These are phyloP conservation scores for Orbilia brochopaga DNA, from an alignment of 2,329 filamentous ascomycete genomes.

Conservation along the genomic window DNA sequence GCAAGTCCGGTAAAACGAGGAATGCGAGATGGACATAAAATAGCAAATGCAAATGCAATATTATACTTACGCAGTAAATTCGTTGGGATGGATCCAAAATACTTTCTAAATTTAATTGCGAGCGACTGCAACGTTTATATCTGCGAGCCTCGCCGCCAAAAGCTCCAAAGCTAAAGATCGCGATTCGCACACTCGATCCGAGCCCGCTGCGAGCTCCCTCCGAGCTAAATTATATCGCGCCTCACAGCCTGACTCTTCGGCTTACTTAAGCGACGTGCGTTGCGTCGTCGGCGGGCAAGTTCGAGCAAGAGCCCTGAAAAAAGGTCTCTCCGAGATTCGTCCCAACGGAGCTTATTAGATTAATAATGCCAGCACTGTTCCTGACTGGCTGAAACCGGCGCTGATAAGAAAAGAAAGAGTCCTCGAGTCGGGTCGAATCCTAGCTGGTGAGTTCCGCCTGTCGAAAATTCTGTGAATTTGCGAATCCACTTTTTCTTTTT, in stretches of 20 bases:
- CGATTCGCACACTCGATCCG: not conserved
- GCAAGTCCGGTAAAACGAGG: constrained; percentile 44
- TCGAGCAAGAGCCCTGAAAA: constrained; percentile 11
- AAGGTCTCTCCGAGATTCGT: constrained; percentile 46
- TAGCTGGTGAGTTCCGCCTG: constrained; percentile 39
- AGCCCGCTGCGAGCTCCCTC: constrained; percentile 1
- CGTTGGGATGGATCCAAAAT: no score
- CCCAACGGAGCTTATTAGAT: constrained; percentile 46
- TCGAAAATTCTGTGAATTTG: constrained; percentile 1
- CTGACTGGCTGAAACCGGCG: constrained; percentile 11
- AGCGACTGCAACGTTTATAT: no score
- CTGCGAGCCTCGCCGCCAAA: no score
- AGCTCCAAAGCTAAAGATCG: no score
- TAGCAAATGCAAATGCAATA: no score
- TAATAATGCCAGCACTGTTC: constrained; percentile 20
- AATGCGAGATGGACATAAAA: constrained; percentile 6
- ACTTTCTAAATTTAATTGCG: no score
- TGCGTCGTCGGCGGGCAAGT: constrained; percentile 14
- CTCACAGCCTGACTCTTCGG: not conserved
- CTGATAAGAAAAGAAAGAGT: constrained; percentile 14
- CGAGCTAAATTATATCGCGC: not conserved
- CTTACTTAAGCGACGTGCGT: not conserved
- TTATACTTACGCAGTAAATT: no score
- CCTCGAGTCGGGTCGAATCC: constrained; percentile 6
- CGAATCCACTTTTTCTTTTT: not conserved